These are phyloP conservation scores for Rhodofomes roseus DNA, from an alignment of 1,284 basidiomycete species.

Conservation along the genomic window DNA sequence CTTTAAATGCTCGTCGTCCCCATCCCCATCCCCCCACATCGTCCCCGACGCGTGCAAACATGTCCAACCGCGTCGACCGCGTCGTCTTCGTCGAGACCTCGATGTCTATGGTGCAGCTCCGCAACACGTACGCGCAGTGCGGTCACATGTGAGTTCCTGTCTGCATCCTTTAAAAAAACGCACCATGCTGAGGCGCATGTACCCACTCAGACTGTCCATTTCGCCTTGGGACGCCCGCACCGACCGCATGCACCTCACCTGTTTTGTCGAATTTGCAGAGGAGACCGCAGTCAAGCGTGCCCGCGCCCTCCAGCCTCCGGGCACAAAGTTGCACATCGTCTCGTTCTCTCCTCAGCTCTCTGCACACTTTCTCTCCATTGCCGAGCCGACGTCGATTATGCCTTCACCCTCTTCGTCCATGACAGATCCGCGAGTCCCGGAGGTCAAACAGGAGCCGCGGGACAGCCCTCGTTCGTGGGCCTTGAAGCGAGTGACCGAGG, in stretches of 20 bases:
- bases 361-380: slow-evolving; percentile 17
- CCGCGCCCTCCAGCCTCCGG: slow-evolving; percentile 11
- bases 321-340: slow-evolving; percentile 22
- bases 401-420: background rate
- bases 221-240: slow-evolving; percentile 12
- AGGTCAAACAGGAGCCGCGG: background rate
- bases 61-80: slow-evolving; percentile 13
- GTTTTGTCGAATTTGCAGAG: slow-evolving; percentile 24
- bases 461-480: background rate
- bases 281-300: slow-evolving; percentile 25
- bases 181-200: slow-evolving; percentile 9
- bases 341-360: slow-evolving; percentile 17
- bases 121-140: slow-evolving; percentile 26
- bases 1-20: background rate
- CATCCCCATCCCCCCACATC: background rate
- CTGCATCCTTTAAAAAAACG: background rate
- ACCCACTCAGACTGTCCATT: slow-evolving; percentile 2
- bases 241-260: background rate
- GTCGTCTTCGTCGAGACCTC: slow-evolving; percentile 31
- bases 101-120: slow-evolving; percentile 23
- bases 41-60: slow-evolving; percentile 9
- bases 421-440: background rate
- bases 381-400: background rate
- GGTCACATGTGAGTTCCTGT: slow-evolving; percentile 33
- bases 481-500: background rate